Evolutionary conservation across 371 early-diverging fungal species (phyloP).

Genomic region (Saksenaea oblongispora): DNA sequence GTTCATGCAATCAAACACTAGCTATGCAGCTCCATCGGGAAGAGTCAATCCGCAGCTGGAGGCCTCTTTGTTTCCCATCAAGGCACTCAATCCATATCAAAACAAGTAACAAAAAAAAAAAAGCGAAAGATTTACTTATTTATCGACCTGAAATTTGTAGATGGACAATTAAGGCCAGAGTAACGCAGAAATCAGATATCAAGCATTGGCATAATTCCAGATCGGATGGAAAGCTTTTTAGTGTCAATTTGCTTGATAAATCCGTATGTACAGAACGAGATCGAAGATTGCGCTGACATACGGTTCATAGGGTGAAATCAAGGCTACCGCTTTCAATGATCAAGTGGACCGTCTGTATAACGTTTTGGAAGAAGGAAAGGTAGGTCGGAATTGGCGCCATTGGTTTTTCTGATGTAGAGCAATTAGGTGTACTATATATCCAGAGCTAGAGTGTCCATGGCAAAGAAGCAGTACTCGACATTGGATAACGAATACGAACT

Average conservation of each 20-base stretch:
- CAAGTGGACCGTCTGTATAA: slow-evolving; percentile 73
- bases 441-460: slow-evolving; percentile 80
- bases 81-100: slow-evolving; percentile 74
- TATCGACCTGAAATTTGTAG: slow-evolving; percentile 13
- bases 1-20: slow-evolving; percentile 28
- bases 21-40: slow-evolving; percentile 53
- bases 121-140: not conserved
- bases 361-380: slow-evolving; percentile 74
- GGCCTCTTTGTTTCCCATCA: slow-evolving; percentile 53
- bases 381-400: slow-evolving; percentile 7
- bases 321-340: slow-evolving; percentile 87
- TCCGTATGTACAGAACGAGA: slow-evolving; percentile 47
- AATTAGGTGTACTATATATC: slow-evolving; percentile 79
- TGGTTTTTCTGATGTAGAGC: not conserved
- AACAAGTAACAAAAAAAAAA: slow-evolving; percentile 55
- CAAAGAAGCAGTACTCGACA: slow-evolving; percentile 83
- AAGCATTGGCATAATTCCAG: slow-evolving; percentile 77
- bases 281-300: not conserved
- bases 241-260: slow-evolving; percentile 85
- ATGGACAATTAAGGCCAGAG: slow-evolving; percentile 93
- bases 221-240: slow-evolving; percentile 90
- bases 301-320: slow-evolving; percentile 79
- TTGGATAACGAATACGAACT: slow-evolving; percentile 94
- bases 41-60: slow-evolving; percentile 59
- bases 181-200: slow-evolving; percentile 83